Evolutionary conservation across 441 rosid species (phyloP), one percentile per base, ranked within the genome.

Genomic region (Populus hybrid): DNA sequence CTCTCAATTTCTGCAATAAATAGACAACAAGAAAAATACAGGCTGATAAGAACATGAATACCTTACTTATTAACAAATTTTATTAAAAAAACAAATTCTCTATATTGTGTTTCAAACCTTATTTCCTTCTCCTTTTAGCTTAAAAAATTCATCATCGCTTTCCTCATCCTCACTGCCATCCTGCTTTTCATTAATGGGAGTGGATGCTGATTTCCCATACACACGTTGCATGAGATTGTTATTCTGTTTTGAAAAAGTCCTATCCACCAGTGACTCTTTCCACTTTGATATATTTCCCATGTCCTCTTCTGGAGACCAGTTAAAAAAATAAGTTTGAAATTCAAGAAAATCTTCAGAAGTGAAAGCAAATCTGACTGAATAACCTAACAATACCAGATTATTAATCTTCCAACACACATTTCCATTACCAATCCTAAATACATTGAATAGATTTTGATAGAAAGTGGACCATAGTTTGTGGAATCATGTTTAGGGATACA

Each of bases 61-160:
- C 35, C 66, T 28, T n/a, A 28, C n/a, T 50, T 20, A 64, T 69
- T 11, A 5, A 4, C 21, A 64, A 21, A n/a, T 14, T 67, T 67
- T 1, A 36, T 65, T 9, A 28, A 66, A 32, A 64, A 23, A n/a
- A 63, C 10, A 16, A 42, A 23, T 21, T 32, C 35, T 14, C 65
- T 40, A 14, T 36, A 14, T 40, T 61, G 24, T 71, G 38, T 71
- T 64, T 26, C 81, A 79, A 79, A 95, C 99, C 97, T 88, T 91
- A 73, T 78, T 85, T 72, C 83, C 83, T 83, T 90, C 89, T 83
- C 32, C 32, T 30, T 94, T 95, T 69, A 95, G 98, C 90, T 81
- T 94, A 80, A 94, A 94, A 82, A 95, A 95, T 20, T 88, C 94
- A 34, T 90, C 99, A 10, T 90, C 94, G 75, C 87, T 87, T 70